phyloP scores from a whole-genome alignment of 306 rosid species.

The Pterocarpus santalinus region DNA sequence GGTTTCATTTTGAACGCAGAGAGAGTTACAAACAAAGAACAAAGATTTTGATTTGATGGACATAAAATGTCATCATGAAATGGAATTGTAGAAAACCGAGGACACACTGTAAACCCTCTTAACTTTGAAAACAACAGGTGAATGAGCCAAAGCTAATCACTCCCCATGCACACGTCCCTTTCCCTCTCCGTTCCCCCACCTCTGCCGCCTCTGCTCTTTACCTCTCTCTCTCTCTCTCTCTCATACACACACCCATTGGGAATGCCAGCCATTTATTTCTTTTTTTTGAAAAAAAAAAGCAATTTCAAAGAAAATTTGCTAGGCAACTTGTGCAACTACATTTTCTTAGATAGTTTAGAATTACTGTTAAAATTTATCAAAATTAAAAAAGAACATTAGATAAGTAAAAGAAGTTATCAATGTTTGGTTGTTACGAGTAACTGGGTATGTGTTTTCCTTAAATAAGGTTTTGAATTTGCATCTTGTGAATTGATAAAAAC shows the following conservation, averaged over 20 bases:
- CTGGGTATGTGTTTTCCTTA: too few relatives aligned
- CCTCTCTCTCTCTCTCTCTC: constrained; percentile 46
- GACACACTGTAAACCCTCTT: constrained; percentile 52
- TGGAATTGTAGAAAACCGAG: constrained; percentile 88
- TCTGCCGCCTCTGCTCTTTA: constrained; percentile 59
- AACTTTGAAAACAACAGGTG: constrained; percentile 86
- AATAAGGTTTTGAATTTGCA: too few relatives aligned
- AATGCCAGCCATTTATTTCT: constrained; percentile 62
- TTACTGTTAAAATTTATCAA: too few relatives aligned
- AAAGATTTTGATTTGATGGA: constrained; percentile 49
- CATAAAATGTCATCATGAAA: constrained; percentile 38
- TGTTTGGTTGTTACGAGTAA: too few relatives aligned
- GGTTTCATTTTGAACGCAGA: neutral
- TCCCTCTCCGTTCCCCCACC: constrained; percentile 72
- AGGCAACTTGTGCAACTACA: too few relatives aligned
- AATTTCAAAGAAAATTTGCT: too few relatives aligned
- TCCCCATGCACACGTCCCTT: constrained; percentile 96
- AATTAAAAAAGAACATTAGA: too few relatives aligned
- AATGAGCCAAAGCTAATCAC: constrained; percentile 83
- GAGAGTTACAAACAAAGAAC: constrained; percentile 32
- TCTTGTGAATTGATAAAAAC: too few relatives aligned
- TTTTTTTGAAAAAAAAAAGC: too few relatives aligned
- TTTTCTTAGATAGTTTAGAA: too few relatives aligned
- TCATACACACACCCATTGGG: constrained; percentile 52
- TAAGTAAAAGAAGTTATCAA: too few relatives aligned